Base-by-base conservation (phyloP, 176 grass and related monocot species). In the Cocos nucifera region DNA sequence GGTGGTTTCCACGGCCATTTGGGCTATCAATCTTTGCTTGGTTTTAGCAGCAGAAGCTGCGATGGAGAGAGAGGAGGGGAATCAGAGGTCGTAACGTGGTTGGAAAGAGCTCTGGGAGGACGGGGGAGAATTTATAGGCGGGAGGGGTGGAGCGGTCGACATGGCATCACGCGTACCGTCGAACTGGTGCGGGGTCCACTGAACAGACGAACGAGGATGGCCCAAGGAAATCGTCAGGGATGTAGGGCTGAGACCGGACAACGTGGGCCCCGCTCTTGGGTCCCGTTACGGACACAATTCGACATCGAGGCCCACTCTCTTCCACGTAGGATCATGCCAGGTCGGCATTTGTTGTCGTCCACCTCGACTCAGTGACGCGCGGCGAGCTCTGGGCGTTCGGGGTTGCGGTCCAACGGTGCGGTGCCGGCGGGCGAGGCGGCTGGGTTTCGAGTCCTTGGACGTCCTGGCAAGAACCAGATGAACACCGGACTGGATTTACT, bases 201-300 rank as follows among this genome's bases (percentile, higher is more conserved):
- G 6, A 39, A 10, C 35, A 7, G 6, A 39, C 35, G 35, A 12
- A 12, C 2, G 35, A 39, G 19, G 15, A 50, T 64, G n/a, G 44
- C 35, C 23, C 12, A 52, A 26, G 4, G 73, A 6, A 50, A 76
- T 49, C 20, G 4, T 30, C 35, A 19, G 82, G 73, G 74, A 72
- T 85, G 80, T 85, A 75, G 25, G 27, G 53, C n/a, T 19, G 26
- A 6, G 56, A 56, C 12, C 25, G 4, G 62, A 80, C 86, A 86
- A 19, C 0, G 74, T 0, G 67, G 83, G 83, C 14, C 86, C 80
- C 83, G 8, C 68, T 87, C 80, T 88, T 65, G 17, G 44, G 73
- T 63, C 63, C 6, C 1, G 22, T 44, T 58, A 69, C 58, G 80
- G 69, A 75, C 83, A 90, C 50, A 25, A 29, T 69, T 80, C 84